Conservation (phyloP, 225 moss, liverwort and hornwort species). For the Pseudoscleropodium purum region DNA sequence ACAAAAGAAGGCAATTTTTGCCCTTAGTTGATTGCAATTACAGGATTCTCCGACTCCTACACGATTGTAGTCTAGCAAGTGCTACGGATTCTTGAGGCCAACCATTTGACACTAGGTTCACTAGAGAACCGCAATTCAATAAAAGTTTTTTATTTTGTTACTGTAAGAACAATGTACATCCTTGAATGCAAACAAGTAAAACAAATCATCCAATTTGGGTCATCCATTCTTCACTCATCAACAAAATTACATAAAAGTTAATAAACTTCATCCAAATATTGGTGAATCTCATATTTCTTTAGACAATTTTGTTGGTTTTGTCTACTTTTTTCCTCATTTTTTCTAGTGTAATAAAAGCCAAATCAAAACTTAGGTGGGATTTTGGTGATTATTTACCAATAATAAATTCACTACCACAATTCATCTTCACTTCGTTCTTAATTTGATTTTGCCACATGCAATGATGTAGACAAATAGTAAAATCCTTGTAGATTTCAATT, state of each 20-base stretch:
- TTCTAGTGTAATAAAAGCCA: not conserved
- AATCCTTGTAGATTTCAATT: not conserved
- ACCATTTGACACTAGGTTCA: not conserved
- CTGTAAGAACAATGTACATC: not conserved
- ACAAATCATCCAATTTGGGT: not conserved
- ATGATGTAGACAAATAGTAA: not conserved
- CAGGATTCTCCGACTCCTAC: not conserved
- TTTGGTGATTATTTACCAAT: accelerated
- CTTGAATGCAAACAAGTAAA: not conserved
- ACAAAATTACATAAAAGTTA: not conserved
- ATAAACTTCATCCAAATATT: not conserved
- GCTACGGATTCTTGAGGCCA: not conserved
- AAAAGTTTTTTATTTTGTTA: not conserved
- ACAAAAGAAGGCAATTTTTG: not conserved
- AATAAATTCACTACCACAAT: not conserved
- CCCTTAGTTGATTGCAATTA: not conserved
- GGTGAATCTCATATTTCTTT: too few relatives aligned
- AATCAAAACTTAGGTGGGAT: not conserved
- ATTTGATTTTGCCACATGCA: not conserved
- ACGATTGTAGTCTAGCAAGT: not conserved
- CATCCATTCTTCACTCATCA: not conserved
- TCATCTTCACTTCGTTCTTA: not conserved
- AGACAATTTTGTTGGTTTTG: not conserved
- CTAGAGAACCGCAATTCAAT: not conserved
- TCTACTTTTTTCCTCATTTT: not conserved